Base-by-base conservation (phyloP, 352 stramenopile species). In the Blastocystis sp. region DNA sequence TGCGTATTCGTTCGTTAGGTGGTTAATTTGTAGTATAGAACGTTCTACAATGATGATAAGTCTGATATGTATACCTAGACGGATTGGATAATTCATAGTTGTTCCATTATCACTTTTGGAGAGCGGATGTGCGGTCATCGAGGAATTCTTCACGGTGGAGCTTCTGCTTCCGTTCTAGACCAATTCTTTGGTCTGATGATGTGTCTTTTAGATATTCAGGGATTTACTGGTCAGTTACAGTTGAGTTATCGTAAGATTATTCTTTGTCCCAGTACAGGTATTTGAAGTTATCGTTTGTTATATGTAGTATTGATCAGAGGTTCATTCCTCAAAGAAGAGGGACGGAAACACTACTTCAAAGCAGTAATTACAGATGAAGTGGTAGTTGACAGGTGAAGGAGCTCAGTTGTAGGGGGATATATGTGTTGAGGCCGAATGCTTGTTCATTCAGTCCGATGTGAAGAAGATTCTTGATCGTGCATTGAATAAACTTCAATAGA, bases 161-260 rank as follows among this genome's bases (percentile, higher is more conserved):
- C 71, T 1, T 83, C 71, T 37, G 71, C 46, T 21, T 66, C 71
- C n/a, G 58, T 54, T 0, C n/a, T 83, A 32, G 71, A 83, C 35
- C 71, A 83, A 37, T 83, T 83, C 71, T 83, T 83, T n/a, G 71
- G 71, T 19, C n/a, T 83, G 0, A 83, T 83, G 71, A 83, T 65
- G 42, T 83, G 71, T 63, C 21, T 83, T 16, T 54, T 66, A 29
- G 32, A 39, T 6, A 83, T 83, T 54, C 57, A 65, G 3, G 71
- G 71, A 37, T 83, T 83, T 24, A 83, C 71, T 39, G 71, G 71
- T 37, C 71, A 83, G 27, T 54, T 83, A 37, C 57, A 66, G 14
- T 21, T 83, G 4, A 83, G 49, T 42, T 83, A 83, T 63, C 71
- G 71, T 3, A 83, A 83, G 46, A 83, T 83, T 32, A 63, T 83